Base-by-base conservation (phyloP, 2,329 filamentous ascomycete genomes). In the Leptographium galeiforme region DNA sequence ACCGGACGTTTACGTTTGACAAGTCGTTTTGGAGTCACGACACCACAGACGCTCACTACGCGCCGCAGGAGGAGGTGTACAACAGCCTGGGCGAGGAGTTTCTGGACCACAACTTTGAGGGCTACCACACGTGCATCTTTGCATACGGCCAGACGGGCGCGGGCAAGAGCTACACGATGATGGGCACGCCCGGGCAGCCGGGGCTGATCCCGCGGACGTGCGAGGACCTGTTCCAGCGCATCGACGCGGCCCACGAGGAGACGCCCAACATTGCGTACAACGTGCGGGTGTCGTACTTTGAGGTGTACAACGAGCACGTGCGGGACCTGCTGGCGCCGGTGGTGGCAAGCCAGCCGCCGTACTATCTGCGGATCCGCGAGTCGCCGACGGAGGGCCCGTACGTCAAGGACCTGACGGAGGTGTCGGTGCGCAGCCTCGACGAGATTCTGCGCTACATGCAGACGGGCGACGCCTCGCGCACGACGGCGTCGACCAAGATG, bases 101-200 rank as follows among this genome's bases (percentile, higher is more conserved):
- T 55, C 78, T 98, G 60, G 91, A 98, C 72, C 98, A 98, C 79
- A 93, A 93, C 18, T 98, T 98, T 66, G 82, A 91, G 63, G 93
- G 93, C 46, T 98, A 97, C 74, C 97, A 98, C 75, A 98, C 97
- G 69, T 98, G 93, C 76, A 98, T 98, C 64, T 98, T 98, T 67
- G 93, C 93, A 14, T 98, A 98, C 66, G 93, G 93, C 18, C 93
- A 98, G 73, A 98, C 93, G 2, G 93, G 93, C 61, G 97, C 93
- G 1, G 93, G 93, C 70, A 98, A 98, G 72, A 96, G 89, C 16
- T 98, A 98, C 69, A 96, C 90, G 36, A 98, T 98, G 93, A 98
- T 98, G 93, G 93, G 93, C 49, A 98, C 97, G 70, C 93, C 93
- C 52, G 85, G 91, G 63, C 91, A 98, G 64, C 80, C 89, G 55